phyloP scores from a whole-genome alignment of 139 green algal genomes.

The Chlamydomonas schloesseri region DNA sequence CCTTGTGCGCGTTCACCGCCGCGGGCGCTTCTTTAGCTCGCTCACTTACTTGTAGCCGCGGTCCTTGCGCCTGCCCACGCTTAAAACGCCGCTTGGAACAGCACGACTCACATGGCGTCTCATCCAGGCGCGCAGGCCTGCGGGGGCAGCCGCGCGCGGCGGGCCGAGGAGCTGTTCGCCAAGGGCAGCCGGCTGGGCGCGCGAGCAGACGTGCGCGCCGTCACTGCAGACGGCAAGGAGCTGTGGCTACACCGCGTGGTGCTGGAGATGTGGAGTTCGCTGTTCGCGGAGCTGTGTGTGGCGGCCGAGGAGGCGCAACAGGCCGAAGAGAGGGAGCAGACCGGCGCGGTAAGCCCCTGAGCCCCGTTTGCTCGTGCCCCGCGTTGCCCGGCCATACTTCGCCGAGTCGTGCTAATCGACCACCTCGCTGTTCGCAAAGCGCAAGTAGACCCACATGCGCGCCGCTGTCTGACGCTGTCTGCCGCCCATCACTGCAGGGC shows the following conservation, averaged over 20 bases:
- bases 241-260: slow-evolving; percentile 21
- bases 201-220: neutral
- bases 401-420: neutral
- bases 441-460: no score
- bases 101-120: no score
- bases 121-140: no score
- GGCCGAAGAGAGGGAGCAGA: no score
- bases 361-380: neutral
- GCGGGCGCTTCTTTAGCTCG: no score
- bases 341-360: neutral
- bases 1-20: no score
- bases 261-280: slow-evolving; percentile 19
- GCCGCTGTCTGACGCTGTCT: no score
- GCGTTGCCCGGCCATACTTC: neutral
- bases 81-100: no score
- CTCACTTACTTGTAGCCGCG: no score
- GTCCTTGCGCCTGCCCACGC: no score
- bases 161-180: neutral
- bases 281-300: neutral
- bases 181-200: neutral
- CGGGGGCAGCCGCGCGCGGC: neutral
- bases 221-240: neutral
- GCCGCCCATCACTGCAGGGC: no score
- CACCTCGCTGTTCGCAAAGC: no score
- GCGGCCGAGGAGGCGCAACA: neutral